Base-by-base conservation (phyloP, 1,284 basidiomycete genomes). In the Gymnopus androsaceus region DNA sequence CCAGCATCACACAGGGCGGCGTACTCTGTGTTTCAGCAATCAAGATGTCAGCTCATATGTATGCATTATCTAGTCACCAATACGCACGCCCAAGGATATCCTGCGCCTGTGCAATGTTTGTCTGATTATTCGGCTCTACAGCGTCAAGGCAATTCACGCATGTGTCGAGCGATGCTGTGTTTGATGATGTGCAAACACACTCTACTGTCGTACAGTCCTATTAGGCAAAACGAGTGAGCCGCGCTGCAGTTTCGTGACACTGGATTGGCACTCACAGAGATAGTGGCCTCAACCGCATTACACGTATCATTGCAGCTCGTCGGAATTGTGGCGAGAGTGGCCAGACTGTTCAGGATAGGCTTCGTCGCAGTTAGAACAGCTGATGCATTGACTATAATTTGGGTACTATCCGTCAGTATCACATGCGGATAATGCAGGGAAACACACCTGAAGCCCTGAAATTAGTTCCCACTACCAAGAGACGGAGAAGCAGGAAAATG, bases 101-200 rank as follows among this genome's bases (percentile, higher is more conserved):
- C 50, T 64, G 63, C 11, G 58, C 63, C n/a, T 55, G 40, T 3
- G 54, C 30, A 25, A 64, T 63, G n/a, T 57, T 55, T 6, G 61
- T 45, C 6, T 52, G 36, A 31, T 52, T 61, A n/a, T 42, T 42
- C 8, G 57, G 56, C 23, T 61, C 60, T 4, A 58, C 53, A 4
- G 61, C 56, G 2, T 52, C 55, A 6, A 63, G 53, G 36, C 63
- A 64, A 25, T 64, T 37, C 31, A 63, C 60, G 30, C 63, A 64
- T 12, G 56, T 49, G 3, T 46, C 56, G n/a, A 63, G 44, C 15
- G 54, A 51, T 3, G 53, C 55, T 30, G 56, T 54, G 33, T 58
- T 58, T 19, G 42, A 34, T 8, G 61, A 40, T 3, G 60, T 57
- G 36, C 63, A 64, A 25, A 64, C 28, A 45, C 63, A 64, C 40